Conservation (phyloP, 1,139 yeast species). For the Protomyces gravidus region DNA sequence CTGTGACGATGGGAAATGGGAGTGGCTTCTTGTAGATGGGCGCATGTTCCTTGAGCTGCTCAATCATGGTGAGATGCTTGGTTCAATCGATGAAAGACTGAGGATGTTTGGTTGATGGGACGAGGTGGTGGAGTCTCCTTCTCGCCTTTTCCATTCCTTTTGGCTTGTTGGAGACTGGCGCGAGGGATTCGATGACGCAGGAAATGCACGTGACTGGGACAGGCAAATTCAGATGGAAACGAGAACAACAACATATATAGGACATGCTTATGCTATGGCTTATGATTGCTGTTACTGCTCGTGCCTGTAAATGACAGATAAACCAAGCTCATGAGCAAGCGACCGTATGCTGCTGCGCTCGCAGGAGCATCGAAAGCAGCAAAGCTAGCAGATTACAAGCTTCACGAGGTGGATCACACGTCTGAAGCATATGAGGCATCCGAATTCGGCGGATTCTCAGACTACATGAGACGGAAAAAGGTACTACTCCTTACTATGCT, state of each 20-base stretch:
- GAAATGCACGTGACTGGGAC: no score
- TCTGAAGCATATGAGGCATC: slow-evolving; percentile 39
- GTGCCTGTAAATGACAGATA: no score
- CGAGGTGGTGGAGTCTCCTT: no score
- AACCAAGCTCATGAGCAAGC: slow-evolving; percentile 17
- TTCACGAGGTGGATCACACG: slow-evolving; percentile 5
- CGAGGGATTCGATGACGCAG: no score
- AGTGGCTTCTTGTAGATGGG: slow-evolving; percentile 7
- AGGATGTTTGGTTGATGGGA: no score
- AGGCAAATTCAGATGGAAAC: no score
- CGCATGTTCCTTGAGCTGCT: background rate
- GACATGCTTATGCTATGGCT: no score
- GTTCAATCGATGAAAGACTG: no score
- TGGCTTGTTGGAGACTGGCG: no score
- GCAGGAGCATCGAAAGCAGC: slow-evolving; percentile 16
- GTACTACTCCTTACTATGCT: background rate
- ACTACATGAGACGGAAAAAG: slow-evolving; percentile 65
- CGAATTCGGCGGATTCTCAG: slow-evolving; percentile 64
- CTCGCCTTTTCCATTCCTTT: no score
- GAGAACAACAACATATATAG: no score
- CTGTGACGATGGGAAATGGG: slow-evolving; percentile 14
- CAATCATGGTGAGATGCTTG: background rate
- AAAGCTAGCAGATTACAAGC: slow-evolving; percentile 11
- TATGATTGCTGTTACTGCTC: no score
- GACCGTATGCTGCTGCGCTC: slow-evolving; percentile 18